These are phyloP conservation scores for Lindgomyces ingoldianus DNA, from an alignment of 495 filamentous ascomycete species.

Conservation along the genomic window DNA sequence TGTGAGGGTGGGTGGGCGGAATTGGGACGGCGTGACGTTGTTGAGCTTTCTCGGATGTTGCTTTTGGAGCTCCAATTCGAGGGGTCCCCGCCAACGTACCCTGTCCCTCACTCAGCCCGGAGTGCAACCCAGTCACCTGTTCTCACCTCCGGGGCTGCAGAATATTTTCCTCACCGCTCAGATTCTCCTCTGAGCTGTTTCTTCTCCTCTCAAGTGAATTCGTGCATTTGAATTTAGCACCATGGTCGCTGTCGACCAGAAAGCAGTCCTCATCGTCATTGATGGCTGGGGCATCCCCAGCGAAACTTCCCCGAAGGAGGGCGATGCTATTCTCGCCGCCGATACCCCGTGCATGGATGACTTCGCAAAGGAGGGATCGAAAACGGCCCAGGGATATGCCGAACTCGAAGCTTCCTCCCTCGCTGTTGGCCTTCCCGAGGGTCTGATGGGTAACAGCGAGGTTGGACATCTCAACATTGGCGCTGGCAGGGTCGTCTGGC, in stretches of 20 bases:
- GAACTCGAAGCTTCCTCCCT: constrained; percentile 93
- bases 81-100: not conserved
- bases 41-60: constrained; percentile 41
- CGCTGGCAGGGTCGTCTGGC: constrained; percentile 96
- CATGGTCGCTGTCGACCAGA: constrained; percentile 84
- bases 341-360: constrained; percentile 89
- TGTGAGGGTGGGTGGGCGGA: constrained; percentile 41
- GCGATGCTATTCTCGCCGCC: constrained; percentile 92
- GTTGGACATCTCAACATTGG: constrained; percentile 99
- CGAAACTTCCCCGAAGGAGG: constrained; percentile 72
- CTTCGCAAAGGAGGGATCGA: constrained; percentile 62
- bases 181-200: constrained; percentile 22
- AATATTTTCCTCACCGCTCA: constrained; percentile 1
- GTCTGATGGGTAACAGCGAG: constrained; percentile 98
- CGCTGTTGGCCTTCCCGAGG: constrained; percentile 92
- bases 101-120: constrained; percentile 31
- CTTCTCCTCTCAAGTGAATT: constrained; percentile 34
- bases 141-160: not conserved
- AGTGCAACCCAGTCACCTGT: not conserved
- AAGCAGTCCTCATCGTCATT: constrained; percentile 95
- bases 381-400: constrained; percentile 74
- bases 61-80: constrained; percentile 38
- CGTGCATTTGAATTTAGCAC: constrained; percentile 19
- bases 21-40: constrained; percentile 28
- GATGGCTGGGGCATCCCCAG: constrained; percentile 95